These are phyloP conservation scores for Umbelopsis sp. DNA, from an alignment of 192 early-diverging fungal species.

Conservation along the genomic window DNA sequence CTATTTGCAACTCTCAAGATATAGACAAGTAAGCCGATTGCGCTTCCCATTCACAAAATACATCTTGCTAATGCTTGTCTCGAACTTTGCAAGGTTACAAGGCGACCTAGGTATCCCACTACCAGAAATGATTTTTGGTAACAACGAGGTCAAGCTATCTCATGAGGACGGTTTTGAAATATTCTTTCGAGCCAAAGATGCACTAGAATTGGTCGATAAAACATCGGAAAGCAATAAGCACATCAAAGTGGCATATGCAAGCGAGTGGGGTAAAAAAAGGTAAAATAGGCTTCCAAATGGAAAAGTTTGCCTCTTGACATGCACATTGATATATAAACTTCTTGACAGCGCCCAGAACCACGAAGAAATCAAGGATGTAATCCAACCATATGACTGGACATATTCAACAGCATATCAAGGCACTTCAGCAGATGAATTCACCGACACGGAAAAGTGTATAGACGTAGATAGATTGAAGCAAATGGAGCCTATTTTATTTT, in stretches of 20 bases:
- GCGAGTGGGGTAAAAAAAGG: conserved; percentile 85
- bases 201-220: conserved; percentile 72
- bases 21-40: conserved; percentile 51
- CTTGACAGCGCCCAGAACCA: conserved; percentile 48
- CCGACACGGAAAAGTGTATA: conserved; percentile 49
- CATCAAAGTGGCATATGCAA: conserved; percentile 84
- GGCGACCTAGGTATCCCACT: conserved; percentile 69
- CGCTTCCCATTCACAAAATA: neutral
- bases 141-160: conserved; percentile 70
- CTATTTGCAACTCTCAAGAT: conserved; percentile 58
- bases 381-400: conserved; percentile 98
- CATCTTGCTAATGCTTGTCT: neutral
- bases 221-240: conserved; percentile 65
- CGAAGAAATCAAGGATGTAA: conserved; percentile 77
- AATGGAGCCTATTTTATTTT: conserved; percentile 90
- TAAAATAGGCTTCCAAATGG: conserved; percentile 35
- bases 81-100: conserved; percentile 39
- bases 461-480: conserved; percentile 75
- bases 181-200: conserved; percentile 72
- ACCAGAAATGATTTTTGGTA: conserved; percentile 98
- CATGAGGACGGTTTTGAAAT: conserved; percentile 61
- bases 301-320: neutral
- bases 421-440: conserved; percentile 33
- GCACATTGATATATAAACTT: neutral
- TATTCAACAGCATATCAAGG: conserved; percentile 85